Percentiles rank a stretch among this genome's conserved stretches.
phyloP scores from a whole-genome alignment of 495 filamentous ascomycete species.

The Astrothelium macrocarpum region DNA sequence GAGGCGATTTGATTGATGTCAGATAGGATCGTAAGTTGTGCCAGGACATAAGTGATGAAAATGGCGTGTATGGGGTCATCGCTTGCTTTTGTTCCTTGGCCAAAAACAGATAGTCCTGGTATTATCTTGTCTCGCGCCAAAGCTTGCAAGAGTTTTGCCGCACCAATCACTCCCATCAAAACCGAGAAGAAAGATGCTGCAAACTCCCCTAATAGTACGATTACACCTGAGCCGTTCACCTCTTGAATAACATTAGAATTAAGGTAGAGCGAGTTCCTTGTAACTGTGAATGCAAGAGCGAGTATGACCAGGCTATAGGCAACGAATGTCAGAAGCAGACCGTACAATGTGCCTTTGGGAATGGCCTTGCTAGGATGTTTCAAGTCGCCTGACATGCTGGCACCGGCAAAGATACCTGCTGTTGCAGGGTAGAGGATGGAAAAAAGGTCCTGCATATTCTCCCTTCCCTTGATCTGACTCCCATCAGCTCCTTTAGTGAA shows the following conservation, averaged over 20 bases:
- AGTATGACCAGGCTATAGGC: conserved; percentile 69
- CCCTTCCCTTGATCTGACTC: conserved; percentile 53
- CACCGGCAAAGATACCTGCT: conserved; percentile 65
- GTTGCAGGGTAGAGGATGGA: conserved; percentile 83
- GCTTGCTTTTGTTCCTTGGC: conserved; percentile 59
- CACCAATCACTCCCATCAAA: conserved; percentile 78
- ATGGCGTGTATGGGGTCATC: conserved; percentile 76
- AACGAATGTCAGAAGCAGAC: conserved; percentile 64
- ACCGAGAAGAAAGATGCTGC: conserved; percentile 76
- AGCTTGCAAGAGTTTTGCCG: conserved; percentile 80
- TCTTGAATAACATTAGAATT: conserved; percentile 73
- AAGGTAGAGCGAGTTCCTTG: conserved; percentile 60
- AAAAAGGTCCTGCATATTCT: conserved; percentile 76
- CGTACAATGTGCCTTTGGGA: conserved; percentile 69
- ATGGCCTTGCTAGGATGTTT: conserved; percentile 77
- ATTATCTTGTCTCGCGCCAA: conserved; percentile 71
- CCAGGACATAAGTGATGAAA: conserved; percentile 62
- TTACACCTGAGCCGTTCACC: conserved; percentile 58
- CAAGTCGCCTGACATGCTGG: conserved; percentile 83
- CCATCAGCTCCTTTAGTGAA: conserved; percentile 59
- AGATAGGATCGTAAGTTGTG: conserved; percentile 72
- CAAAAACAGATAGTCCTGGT: conserved; percentile 65
- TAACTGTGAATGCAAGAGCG: conserved; percentile 69
- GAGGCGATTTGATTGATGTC: conserved; percentile 84
- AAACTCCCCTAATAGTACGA: conserved; percentile 74